Base-by-base conservation (phyloP, 768 basidiomycete genomes). In the Rhodotorula toruloides region DNA sequence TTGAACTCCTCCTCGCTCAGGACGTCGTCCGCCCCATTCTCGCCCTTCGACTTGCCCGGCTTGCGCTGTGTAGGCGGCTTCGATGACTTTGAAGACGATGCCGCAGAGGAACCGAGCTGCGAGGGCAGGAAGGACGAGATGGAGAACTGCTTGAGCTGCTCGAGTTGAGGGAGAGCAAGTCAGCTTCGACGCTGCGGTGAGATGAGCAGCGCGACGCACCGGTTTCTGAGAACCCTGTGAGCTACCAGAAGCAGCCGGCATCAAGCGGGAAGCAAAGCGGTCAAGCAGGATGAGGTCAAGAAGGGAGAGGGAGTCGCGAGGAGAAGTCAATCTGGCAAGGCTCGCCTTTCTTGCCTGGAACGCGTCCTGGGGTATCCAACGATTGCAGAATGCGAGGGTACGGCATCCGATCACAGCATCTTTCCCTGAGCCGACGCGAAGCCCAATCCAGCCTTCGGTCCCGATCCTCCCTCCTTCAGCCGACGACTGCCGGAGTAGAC, bases 361-460 rank as follows among this genome's bases (percentile, higher is more conserved):
- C n/a, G n/a, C n/a, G n/a, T n/a, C n/a, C n/a, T n/a, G n/a, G n/a
- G n/a, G n/a, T n/a, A n/a, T n/a, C n/a, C n/a, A n/a, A n/a, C n/a
- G n/a, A n/a, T n/a, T n/a, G n/a, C n/a, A n/a, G n/a, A n/a, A n/a
- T n/a, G n/a, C n/a, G n/a, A n/a, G n/a, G n/a, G n/a, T 46, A 8
- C 44, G 44, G 21, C 13, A 17, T 9, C 44, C 53, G 32, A 14
- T 27, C 40, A 72, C 48, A 72, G 42, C 65, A 72, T 59, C 68
- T 72, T 72, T 5, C 71, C 71, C n/a, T 54, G 42, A 19, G 63
- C 43, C 11, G 43, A 29, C 34, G 58, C 65, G 34, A 67, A 67
- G 19, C 65, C 65, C 25, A 67, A 32, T 1, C 70, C 70, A 48
- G 58, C 47, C 65, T 63, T 67, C 32, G 54, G 19, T 31, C 8